Evolutionary conservation across 768 basidiomycete species (phyloP).

Genomic region (Phylloporus rhodoxanthus): DNA sequence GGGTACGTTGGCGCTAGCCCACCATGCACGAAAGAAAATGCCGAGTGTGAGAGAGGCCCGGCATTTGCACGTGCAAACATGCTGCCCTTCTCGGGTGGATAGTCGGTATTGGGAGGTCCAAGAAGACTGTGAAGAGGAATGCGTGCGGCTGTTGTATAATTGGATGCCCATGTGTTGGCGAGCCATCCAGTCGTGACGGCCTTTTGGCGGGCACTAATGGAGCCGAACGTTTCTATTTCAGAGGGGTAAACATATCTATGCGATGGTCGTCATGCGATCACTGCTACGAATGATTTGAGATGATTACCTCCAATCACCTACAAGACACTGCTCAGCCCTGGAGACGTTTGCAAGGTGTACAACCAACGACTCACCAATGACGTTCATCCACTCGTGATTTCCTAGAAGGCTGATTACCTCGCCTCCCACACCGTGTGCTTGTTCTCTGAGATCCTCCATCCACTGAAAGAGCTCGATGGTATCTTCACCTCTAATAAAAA

Average conservation of each 20-base stretch:
- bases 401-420: slow-evolving; percentile 75
- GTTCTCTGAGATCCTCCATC: slow-evolving; percentile 77
- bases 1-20: slow-evolving; percentile 77
- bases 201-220: slow-evolving; percentile 62
- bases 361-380: slow-evolving; percentile 47
- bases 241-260: slow-evolving; percentile 75
- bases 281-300: slow-evolving; percentile 1
- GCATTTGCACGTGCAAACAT: slow-evolving; percentile 28
- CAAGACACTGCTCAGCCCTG: slow-evolving; percentile 11
- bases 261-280: slow-evolving; percentile 4
- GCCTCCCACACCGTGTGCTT: slow-evolving; percentile 67
- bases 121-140: slow-evolving; percentile 72
- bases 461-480: slow-evolving; percentile 78
- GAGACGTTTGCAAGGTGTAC: slow-evolving; percentile 2
- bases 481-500: slow-evolving; percentile 66
- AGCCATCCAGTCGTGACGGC: slow-evolving; percentile 72
- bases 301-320: slow-evolving; percentile 80
- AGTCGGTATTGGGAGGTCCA: slow-evolving; percentile 61
- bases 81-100: slow-evolving; percentile 36
- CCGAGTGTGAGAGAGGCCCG: slow-evolving; percentile 63
- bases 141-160: slow-evolving; percentile 78
- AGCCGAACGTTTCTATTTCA: slow-evolving; percentile 81
- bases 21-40: slow-evolving; percentile 91
- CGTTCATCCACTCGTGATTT: slow-evolving; percentile 97
- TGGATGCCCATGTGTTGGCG: slow-evolving; percentile 75